These are phyloP conservation scores for Candida piceae DNA, from an alignment of 805 yeast species.

Conservation along the genomic window DNA sequence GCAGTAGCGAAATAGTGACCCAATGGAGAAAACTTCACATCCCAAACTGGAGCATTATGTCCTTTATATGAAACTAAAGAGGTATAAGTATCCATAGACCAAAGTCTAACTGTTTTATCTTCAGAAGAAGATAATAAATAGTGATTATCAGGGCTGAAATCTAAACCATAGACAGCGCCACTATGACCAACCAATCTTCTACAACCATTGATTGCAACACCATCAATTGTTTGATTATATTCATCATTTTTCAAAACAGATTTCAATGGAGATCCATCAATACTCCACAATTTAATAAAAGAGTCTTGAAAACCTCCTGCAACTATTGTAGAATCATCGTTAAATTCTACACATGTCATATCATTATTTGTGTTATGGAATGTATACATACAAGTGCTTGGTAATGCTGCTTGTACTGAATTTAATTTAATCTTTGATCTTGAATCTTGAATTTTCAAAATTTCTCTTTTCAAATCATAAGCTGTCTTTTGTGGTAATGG, in stretches of 20 bases:
- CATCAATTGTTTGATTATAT: conserved; percentile 33
- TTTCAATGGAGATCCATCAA: conserved; percentile 82
- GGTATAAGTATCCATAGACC: conserved; percentile 91
- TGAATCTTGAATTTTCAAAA: conserved; percentile 75
- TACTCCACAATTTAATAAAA: conserved; percentile 84
- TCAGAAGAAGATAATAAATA: conserved; percentile 80
- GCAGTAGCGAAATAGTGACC: conserved; percentile 99
- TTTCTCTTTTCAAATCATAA: conserved; percentile 72
- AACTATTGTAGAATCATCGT: conserved; percentile 77
- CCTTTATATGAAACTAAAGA: conserved; percentile 93
- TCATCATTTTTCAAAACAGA: conserved; percentile 54
- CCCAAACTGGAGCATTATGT: conserved; percentile 97
- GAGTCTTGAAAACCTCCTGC: conserved; percentile 96
- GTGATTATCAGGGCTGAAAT: conserved; percentile 86
- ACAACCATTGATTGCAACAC: conserved; percentile 27
- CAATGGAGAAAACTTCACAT: conserved; percentile 86
- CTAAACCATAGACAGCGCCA: conserved; percentile 87
- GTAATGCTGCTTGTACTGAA: conserved; percentile 72
- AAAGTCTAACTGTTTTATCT: conserved; percentile 85
- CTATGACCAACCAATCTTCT: conserved; percentile 81
- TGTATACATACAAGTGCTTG: conserved; percentile 96
- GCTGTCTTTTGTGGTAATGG: conserved; percentile 86
- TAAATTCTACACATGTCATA: conserved; percentile 80
- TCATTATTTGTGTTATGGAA: conserved; percentile 92
- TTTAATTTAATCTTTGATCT: conserved; percentile 68